Conservation (phyloP, 2,329 filamentous ascomycete species). For the Phaeosphaeriaceae sp. region DNA sequence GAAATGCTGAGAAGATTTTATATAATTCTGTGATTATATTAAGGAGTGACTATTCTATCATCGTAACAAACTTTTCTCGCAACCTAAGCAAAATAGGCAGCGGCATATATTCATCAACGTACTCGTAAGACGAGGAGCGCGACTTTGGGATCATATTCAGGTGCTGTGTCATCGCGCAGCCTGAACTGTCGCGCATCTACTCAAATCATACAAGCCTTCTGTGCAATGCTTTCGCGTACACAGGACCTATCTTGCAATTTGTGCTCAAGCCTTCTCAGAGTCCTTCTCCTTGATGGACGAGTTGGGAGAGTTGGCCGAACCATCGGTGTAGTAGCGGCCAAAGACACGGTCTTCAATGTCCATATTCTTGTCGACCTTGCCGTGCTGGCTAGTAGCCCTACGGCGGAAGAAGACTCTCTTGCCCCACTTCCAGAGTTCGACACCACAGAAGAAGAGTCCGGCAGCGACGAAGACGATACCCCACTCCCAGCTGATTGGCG, state of each 20-base stretch:
- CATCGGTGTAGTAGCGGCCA: conserved; percentile 20
- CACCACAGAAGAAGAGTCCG: conserved; percentile 68
- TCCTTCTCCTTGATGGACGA: conserved; percentile 1
- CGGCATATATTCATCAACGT: background rate
- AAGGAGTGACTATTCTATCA: background rate
- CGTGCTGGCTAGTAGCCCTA: conserved; percentile 17
- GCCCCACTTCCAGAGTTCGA: conserved; percentile 72
- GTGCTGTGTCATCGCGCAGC: no score
- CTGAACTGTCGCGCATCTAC: no score
- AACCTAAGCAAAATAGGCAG: background rate
- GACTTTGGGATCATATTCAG: no score
- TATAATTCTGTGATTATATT: background rate
- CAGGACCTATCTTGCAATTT: no score
- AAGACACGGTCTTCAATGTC: conserved; percentile 28
- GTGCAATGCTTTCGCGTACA: no score
- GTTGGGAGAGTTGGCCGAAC: background rate
- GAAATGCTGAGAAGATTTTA: no score
- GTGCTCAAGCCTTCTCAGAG: background rate
- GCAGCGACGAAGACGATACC: conserved; percentile 69
- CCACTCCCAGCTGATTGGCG: conserved; percentile 74
- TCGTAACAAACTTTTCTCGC: background rate
- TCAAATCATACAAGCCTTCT: no score
- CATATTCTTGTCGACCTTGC: conserved; percentile 19
- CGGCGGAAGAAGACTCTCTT: conserved; percentile 61
- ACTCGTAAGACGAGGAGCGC: no score